A percentile compares a stretch with the other conserved stretches of the same genome.
Conservation (phyloP, 257 asterid genomes). For the Solanum sparsipilum region DNA sequence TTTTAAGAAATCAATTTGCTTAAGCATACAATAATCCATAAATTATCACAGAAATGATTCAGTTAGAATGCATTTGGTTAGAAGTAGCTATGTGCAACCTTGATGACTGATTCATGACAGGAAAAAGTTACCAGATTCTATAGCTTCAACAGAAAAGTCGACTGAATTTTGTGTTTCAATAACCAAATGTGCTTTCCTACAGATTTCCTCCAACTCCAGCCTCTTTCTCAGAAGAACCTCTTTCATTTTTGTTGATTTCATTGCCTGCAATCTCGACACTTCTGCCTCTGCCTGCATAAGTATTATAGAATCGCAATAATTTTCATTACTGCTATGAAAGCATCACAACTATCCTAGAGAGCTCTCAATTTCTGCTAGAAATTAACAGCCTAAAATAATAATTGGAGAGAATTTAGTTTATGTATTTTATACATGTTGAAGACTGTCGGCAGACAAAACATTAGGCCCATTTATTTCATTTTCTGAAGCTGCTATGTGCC, state of each 20-base stretch:
- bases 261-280: slow-evolving; percentile 53
- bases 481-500: slow-evolving; percentile 61
- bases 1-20: not conserved
- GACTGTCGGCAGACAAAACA: slow-evolving; percentile 44
- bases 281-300: slow-evolving; percentile 69
- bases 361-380: not conserved
- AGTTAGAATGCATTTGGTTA: not conserved
- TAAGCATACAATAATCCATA: not conserved
- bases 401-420: not conserved
- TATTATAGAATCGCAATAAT: not conserved
- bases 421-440: slow-evolving; percentile 33
- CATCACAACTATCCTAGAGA: not conserved
- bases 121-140: slow-evolving; percentile 52
- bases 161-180: slow-evolving; percentile 36
- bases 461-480: slow-evolving; percentile 58
- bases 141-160: slow-evolving; percentile 40
- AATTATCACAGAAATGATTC: not conserved
- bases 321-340: not conserved
- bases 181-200: slow-evolving; percentile 60
- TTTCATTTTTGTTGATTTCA: slow-evolving; percentile 64
- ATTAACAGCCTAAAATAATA: not conserved
- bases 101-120: not conserved
- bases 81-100: not conserved
- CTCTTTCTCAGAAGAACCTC: slow-evolving; percentile 72
- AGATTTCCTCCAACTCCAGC: slow-evolving; percentile 51